Conservation (phyloP, 2,329 filamentous ascomycete species). For the Microcyclosporella mali region DNA sequence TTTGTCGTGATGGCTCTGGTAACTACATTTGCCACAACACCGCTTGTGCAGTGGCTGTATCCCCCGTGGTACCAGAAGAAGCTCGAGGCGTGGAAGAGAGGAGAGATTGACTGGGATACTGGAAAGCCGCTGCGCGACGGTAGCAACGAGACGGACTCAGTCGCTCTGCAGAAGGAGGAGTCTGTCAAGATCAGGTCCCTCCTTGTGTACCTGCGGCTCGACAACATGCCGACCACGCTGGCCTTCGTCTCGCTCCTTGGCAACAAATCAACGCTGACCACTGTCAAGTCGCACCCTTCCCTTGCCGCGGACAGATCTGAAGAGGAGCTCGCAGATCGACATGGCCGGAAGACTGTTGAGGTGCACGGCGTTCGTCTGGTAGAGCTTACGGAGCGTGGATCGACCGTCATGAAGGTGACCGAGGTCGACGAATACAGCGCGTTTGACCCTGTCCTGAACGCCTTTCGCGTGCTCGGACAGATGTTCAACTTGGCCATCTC, state of each 20-base stretch:
- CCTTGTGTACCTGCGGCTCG: constrained; percentile 75
- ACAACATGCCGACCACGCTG: constrained; percentile 75
- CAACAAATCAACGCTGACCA: constrained; percentile 40
- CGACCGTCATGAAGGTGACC: constrained; percentile 89
- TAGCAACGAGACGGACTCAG: constrained; percentile 25
- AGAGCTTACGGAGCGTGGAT: constrained; percentile 85
- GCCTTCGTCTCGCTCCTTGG: constrained; percentile 76
- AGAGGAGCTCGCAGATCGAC: constrained; percentile 7
- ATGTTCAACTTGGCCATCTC: constrained; percentile 78
- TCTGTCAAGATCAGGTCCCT: constrained; percentile 55
- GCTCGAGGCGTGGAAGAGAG: constrained; percentile 66
- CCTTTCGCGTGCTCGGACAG: constrained; percentile 81
- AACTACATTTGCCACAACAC: constrained; percentile 78
- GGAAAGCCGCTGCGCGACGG: constrained; percentile 42
- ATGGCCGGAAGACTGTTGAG: constrained; percentile 7
- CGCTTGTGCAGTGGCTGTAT: constrained; percentile 66
- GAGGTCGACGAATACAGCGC: constrained; percentile 64
- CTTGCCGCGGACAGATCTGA: constrained; percentile 8
- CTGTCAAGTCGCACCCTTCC: constrained; percentile 35
- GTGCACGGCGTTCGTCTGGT: constrained; percentile 81
- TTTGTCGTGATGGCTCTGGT: constrained; percentile 91
- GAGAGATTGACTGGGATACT: constrained; percentile 85
- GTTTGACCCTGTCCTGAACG: constrained; percentile 78
- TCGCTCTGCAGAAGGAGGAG: constrained; percentile 46
- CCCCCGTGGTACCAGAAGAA: constrained; percentile 72